phyloP scores from a whole-genome alignment of 2,329 filamentous ascomycete genomes.

The Aspergillus amoenus region DNA sequence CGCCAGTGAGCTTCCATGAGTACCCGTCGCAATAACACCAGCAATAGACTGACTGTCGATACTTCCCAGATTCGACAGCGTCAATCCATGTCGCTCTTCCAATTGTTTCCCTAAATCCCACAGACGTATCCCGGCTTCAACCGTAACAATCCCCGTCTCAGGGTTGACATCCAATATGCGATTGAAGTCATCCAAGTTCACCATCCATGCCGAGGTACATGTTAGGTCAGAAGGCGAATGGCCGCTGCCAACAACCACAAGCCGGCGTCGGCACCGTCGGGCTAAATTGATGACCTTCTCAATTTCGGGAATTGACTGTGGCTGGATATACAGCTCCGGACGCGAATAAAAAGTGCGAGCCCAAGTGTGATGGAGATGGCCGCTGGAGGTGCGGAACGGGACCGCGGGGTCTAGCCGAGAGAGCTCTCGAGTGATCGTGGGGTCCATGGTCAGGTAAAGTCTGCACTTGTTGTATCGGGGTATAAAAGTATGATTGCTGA shows the following conservation, averaged over 20 bases:
- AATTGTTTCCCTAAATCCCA: conserved; percentile 71
- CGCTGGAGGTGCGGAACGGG: conserved; percentile 72
- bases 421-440: conserved; percentile 54
- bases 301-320: conserved; percentile 74
- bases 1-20: conserved; percentile 80
- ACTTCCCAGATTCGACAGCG: conserved; percentile 88
- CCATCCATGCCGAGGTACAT: conserved; percentile 88
- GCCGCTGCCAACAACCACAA: conserved; percentile 84
- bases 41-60: conserved; percentile 94
- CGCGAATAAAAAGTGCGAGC: conserved; percentile 86
- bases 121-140: conserved; percentile 87
- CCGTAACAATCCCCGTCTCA: conserved; percentile 65
- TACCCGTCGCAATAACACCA: conserved; percentile 88
- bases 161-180: conserved; percentile 69
- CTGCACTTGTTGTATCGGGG: background rate
- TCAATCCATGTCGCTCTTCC: conserved; percentile 67
- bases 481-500: background rate
- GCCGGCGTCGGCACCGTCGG: conserved; percentile 72
- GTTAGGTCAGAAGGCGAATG: conserved; percentile 92
- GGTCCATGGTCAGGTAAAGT: conserved; percentile 37
- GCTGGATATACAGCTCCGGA: conserved; percentile 88
- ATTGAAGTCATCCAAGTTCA: conserved; percentile 85
- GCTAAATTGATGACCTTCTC: conserved; percentile 81
- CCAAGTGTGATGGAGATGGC: conserved; percentile 87
- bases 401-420: conserved; percentile 60